Evolutionary conservation across 129 eudicot species (phyloP).

Genomic region (Rutidosis leptorrhynchoides): DNA sequence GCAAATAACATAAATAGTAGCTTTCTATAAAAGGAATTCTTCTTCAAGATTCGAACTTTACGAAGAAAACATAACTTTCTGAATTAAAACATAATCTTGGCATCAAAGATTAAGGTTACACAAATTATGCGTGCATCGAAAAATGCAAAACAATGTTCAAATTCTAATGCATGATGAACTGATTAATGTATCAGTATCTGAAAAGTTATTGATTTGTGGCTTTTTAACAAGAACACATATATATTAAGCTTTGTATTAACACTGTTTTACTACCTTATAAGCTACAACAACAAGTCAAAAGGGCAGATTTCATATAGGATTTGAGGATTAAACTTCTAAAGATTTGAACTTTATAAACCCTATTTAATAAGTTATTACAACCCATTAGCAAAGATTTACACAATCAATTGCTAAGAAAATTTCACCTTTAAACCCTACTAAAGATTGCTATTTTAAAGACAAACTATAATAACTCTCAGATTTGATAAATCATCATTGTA

Average conservation of each 20-base stretch:
- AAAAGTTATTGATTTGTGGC: not conserved
- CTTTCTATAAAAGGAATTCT: not conserved
- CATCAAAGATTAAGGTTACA: not conserved
- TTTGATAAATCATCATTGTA: not conserved
- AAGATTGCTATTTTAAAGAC: not conserved
- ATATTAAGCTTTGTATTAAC: not conserved
- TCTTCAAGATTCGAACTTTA: not conserved
- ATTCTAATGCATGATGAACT: not conserved
- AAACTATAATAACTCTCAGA: not conserved
- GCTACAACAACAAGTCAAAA: not conserved
- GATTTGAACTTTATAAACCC: not conserved
- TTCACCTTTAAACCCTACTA: not conserved
- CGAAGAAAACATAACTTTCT: not conserved
- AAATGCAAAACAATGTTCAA: not conserved
- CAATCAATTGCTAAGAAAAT: not conserved
- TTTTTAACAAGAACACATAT: not conserved
- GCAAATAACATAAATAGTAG: not conserved
- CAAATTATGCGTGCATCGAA: not conserved
- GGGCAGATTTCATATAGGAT: not conserved
- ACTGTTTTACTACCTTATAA: not conserved
- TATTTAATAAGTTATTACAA: not conserved
- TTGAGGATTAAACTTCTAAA: not conserved
- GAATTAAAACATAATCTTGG: not conserved
- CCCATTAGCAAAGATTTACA: not conserved
- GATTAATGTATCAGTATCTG: not conserved